A percentile compares a stretch with the other conserved stretches of the same genome.
Conservation (phyloP, 176 grass and related monocot species). For the Themeda triandra region DNA sequence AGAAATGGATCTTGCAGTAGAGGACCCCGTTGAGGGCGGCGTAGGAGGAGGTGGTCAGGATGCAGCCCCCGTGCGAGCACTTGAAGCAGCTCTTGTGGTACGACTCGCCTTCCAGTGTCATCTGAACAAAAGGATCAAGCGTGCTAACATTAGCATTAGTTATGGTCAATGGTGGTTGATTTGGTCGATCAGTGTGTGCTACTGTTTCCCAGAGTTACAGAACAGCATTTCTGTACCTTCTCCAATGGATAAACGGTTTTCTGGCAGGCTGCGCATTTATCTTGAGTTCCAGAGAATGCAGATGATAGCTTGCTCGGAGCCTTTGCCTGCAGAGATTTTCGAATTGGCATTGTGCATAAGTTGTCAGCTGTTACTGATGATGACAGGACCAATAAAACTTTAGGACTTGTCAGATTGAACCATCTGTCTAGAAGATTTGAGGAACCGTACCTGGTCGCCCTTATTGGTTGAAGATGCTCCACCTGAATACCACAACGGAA, state of each 20-base stretch:
- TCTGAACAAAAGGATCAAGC: slow-evolving; percentile 27
- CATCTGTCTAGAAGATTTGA: background rate
- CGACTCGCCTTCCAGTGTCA: slow-evolving; percentile 72
- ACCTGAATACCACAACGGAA: slow-evolving; percentile 25
- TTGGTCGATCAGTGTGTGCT: background rate
- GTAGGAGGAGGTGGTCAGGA: slow-evolving; percentile 75
- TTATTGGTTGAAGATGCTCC: slow-evolving; percentile 45
- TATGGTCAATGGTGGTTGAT: background rate
- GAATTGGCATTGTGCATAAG: background rate
- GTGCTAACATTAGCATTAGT: no score
- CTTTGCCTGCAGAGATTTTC: slow-evolving; percentile 41
- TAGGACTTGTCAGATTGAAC: background rate
- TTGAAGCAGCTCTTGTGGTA: slow-evolving; percentile 96
- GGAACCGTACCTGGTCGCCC: slow-evolving; percentile 54
- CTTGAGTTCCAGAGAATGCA: slow-evolving; percentile 82
- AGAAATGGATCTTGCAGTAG: slow-evolving; percentile 96
- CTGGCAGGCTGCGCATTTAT: slow-evolving; percentile 90
- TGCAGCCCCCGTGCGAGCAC: slow-evolving; percentile 87
- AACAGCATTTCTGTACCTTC: slow-evolving; percentile 46
- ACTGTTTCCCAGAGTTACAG: background rate
- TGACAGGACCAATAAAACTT: background rate
- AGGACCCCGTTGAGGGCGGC: slow-evolving; percentile 80
- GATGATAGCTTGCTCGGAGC: slow-evolving; percentile 82
- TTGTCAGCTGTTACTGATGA: background rate
- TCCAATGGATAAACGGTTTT: slow-evolving; percentile 93